Conservation (phyloP, 2,329 filamentous ascomycete species). For the Thyridium curvatum region DNA sequence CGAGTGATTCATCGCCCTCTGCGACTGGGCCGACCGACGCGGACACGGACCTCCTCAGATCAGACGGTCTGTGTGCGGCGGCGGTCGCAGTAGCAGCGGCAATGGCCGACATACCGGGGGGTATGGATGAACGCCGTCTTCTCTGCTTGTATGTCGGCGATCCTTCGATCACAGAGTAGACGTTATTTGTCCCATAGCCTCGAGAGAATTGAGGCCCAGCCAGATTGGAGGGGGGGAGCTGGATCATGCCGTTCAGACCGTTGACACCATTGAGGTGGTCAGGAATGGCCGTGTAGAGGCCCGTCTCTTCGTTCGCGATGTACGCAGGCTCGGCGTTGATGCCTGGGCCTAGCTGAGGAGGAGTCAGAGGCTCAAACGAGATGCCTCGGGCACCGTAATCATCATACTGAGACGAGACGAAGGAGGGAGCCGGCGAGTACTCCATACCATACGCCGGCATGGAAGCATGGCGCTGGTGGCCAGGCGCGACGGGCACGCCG, state of each 20-base stretch:
- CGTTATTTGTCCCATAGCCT: slow-evolving; percentile 66
- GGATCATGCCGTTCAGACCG: slow-evolving; percentile 81
- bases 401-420: slow-evolving; percentile 97
- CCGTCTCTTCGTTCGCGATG: slow-evolving; percentile 96
- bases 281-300: slow-evolving; percentile 89
- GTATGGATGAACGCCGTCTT: slow-evolving; percentile 86
- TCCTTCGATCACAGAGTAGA: slow-evolving; percentile 94
- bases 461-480: slow-evolving; percentile 91
- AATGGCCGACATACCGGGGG: slow-evolving; percentile 65
- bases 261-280: slow-evolving; percentile 71
- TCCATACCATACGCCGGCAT: slow-evolving; percentile 94
- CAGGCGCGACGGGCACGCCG: slow-evolving; percentile 73
- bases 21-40: slow-evolving; percentile 75
- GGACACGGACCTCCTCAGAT: slow-evolving; percentile 86
- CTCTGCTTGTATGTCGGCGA: slow-evolving; percentile 99
- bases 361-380: slow-evolving; percentile 94
- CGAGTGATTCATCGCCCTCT: slow-evolving; percentile 71
- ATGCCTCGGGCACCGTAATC: slow-evolving; percentile 96
- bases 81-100: slow-evolving; percentile 54
- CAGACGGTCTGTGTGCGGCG: slow-evolving; percentile 68
- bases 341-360: slow-evolving; percentile 80
- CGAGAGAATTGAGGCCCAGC: slow-evolving; percentile 74
- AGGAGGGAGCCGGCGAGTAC: slow-evolving; percentile 95
- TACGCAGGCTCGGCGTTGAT: slow-evolving; percentile 88
- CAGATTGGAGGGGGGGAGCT: slow-evolving; percentile 80